Evolutionary conservation across 495 filamentous ascomycete species (phyloP).

Genomic region (Penicillium argentinense): DNA sequence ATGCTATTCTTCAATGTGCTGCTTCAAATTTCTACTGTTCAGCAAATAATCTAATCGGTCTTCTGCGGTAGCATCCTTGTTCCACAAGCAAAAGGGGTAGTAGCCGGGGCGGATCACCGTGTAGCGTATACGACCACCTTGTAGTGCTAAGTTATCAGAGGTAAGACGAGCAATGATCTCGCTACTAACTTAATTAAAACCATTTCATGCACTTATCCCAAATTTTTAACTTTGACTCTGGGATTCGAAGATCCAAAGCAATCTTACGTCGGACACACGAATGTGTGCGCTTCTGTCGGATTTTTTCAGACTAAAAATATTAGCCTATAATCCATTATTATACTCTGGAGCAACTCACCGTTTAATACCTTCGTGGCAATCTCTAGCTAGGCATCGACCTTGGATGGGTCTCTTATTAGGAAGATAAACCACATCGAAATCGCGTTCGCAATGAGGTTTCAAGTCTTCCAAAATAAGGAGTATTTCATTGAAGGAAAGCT

Average conservation of each 20-base stretch:
- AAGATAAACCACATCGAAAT: constrained; percentile 25
- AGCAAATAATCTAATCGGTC: constrained; percentile 15
- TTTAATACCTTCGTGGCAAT: constrained; percentile 9
- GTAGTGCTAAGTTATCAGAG: constrained; percentile 16
- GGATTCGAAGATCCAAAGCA: constrained; percentile 7
- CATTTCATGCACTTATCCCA: constrained; percentile 22
- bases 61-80: constrained; percentile 6
- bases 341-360: constrained; percentile 5
- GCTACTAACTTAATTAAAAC: constrained; percentile 11
- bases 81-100: constrained; percentile 17
- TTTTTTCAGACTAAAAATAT: constrained; percentile 16
- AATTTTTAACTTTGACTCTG: constrained; percentile 12
- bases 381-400: constrained; percentile 14
- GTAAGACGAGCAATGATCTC: constrained; percentile 11
- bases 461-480: constrained; percentile 22
- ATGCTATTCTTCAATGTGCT: constrained; percentile 22
- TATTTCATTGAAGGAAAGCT: constrained; percentile 19
- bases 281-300: constrained; percentile 20
- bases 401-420: constrained; percentile 16
- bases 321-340: constrained; percentile 14
- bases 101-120: constrained; percentile 18
- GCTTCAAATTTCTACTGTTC: constrained; percentile 15
- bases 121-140: constrained; percentile 22
- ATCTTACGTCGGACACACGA: constrained; percentile 13
- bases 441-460: constrained; percentile 12